phyloP scores from a whole-genome alignment of 768 basidiomycete species.

The Pholiota molesta region DNA sequence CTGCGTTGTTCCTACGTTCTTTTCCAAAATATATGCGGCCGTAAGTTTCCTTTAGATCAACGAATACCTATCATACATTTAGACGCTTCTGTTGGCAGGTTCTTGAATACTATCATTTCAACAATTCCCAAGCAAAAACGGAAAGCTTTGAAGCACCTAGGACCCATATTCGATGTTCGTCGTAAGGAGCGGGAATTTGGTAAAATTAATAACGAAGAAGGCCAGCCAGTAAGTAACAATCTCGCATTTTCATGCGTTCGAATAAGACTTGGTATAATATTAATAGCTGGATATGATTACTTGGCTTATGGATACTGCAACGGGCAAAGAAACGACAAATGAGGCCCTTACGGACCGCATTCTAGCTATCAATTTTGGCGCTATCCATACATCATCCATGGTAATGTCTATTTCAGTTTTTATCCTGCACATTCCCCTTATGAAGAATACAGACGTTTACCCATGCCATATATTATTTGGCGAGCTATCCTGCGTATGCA shows the following conservation, averaged over 20 bases:
- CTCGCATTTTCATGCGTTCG: background rate
- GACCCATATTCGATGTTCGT: slow-evolving; percentile 7
- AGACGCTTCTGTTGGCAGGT: background rate
- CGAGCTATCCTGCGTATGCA: slow-evolving; percentile 26
- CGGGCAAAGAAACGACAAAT: slow-evolving; percentile 24
- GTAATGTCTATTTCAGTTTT: slow-evolving; percentile 23
- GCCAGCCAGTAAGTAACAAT: slow-evolving; percentile 4
- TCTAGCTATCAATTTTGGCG: slow-evolving; percentile 42
- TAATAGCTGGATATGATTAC: slow-evolving; percentile 23
- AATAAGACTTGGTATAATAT: background rate
- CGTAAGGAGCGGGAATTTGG: slow-evolving; percentile 10
- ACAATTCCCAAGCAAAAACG: slow-evolving; percentile 2
- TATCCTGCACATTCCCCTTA: background rate
- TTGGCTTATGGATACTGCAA: slow-evolving; percentile 30
- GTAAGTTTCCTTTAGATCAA: background rate
- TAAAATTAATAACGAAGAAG: background rate
- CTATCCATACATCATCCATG: slow-evolving; percentile 44
- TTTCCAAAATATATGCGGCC: slow-evolving; percentile 8
- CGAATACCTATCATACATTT: background rate
- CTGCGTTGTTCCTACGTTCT: slow-evolving; percentile 6
- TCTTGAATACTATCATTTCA: slow-evolving; percentile 11
- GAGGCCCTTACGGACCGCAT: slow-evolving; percentile 29
- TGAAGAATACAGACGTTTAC: slow-evolving; percentile 25
- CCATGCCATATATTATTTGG: slow-evolving; percentile 32
- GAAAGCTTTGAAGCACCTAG: slow-evolving; percentile 9